Base-by-base conservation (phyloP, 768 basidiomycete genomes). In the Leccinellum luteum region DNA sequence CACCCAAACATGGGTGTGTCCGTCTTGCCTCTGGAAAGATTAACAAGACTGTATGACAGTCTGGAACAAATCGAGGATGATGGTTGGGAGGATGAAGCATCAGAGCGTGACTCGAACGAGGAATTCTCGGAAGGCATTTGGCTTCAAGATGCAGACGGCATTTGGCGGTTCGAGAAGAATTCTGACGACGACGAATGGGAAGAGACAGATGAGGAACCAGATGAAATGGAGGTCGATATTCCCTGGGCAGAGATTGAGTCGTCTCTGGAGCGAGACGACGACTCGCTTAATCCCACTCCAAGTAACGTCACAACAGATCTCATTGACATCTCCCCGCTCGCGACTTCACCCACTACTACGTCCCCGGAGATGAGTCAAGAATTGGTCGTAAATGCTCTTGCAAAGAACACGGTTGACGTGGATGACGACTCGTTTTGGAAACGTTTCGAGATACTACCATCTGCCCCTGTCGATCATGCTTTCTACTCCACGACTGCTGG, bases 381-480 rank as follows among this genome's bases (percentile, higher is more conserved):
- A 52, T 59, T 65, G 21, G 58, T 63, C 15, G 54, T 67, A 25
- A 70, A 70, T 25, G 64, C 68, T 8, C 63, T 61, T 17, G 57
- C 60, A 41, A 74, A 73, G 41, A 60, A 67, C 31, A 73, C 62
- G 21, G 53, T 54, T 14, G 63, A 72, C 6, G 68, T 69, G 51
- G 78, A 77, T 19, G 70, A 73, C 4, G 75, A 77, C n/a, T 67
- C 74, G 8, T 61, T 75, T 41, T 94, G 92, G 92, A 85, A 85
- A 61, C 84, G 85, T n/a, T 98, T 98, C 66, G 86, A 87, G 54
- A 75, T 96, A 44, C 75, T 93, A 25, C 72, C 91, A 31, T 80
- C 83, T 32, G 87, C 89, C 15, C 94, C 94, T 23, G 63, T 62
- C 48, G 95, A 97, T 66, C 94, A 98, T 64, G 87, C 90, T 2